Conservation (phyloP, 2,329 filamentous ascomycete genomes). For the Microdochium bolleyi region DNA sequence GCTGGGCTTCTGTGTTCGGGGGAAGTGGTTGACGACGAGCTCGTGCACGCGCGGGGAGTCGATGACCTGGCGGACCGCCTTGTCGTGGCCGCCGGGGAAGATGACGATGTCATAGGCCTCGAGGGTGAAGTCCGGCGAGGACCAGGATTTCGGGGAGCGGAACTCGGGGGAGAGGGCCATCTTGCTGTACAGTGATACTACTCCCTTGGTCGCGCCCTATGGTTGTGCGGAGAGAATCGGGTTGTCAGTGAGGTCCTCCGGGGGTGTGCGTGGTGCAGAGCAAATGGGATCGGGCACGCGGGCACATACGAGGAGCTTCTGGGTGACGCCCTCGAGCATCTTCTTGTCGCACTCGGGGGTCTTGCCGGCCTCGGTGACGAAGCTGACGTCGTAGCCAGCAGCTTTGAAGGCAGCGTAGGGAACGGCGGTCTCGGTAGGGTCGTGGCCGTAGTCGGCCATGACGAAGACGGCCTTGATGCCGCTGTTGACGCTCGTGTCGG, state of each 20-base stretch:
- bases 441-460: conserved; percentile 48
- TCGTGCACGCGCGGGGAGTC: conserved; percentile 35
- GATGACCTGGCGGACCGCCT: conserved; percentile 40
- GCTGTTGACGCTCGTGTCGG: conserved; percentile 22
- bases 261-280: too few species aligned
- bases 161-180: conserved; percentile 34
- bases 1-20: conserved; percentile 32
- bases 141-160: conserved; percentile 35
- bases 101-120: conserved; percentile 38
- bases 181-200: conserved; percentile 29
- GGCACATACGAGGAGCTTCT: conserved; percentile 35
- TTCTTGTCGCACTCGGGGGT: conserved; percentile 37
- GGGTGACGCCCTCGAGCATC: conserved; percentile 40
- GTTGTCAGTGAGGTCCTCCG: too few species aligned
- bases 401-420: conserved; percentile 38
- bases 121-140: conserved; percentile 31
- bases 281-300: not conserved
- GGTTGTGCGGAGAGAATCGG: not conserved
- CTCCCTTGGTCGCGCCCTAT: conserved; percentile 34
- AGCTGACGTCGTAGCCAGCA: conserved; percentile 36
- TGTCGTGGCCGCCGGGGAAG: conserved; percentile 45
- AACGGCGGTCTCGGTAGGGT: conserved; percentile 47
- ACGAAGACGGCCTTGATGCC: conserved; percentile 23
- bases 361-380: conserved; percentile 42
- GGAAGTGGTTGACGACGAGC: conserved; percentile 37